phyloP scores from a whole-genome alignment of 1,284 basidiomycete species.

The Microbotryum violaceum region DNA sequence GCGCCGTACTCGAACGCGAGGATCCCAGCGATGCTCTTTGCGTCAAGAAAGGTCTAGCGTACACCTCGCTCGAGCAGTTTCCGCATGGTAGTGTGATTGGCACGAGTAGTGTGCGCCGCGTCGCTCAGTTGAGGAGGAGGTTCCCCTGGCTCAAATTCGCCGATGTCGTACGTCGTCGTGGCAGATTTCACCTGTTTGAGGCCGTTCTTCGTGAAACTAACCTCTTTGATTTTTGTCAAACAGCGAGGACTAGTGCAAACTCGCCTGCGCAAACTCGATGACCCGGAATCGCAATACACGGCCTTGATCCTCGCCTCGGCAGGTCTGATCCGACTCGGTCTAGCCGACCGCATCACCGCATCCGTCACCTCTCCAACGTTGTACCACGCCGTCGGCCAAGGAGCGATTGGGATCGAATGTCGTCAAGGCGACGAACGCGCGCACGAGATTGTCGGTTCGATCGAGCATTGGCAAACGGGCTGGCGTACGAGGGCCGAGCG shows the following conservation, averaged over 20 bases:
- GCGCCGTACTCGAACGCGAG: constrained; percentile 77
- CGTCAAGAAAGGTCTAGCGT: constrained; percentile 67
- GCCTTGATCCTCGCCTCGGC: constrained; percentile 91
- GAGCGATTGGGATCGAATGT: constrained; percentile 82
- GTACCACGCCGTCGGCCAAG: constrained; percentile 88
- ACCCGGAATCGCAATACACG: constrained; percentile 68
- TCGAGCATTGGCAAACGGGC: constrained; percentile 52
- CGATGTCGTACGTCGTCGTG: constrained; percentile 61
- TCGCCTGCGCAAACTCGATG: constrained; percentile 84
- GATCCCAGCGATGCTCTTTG: constrained; percentile 85
- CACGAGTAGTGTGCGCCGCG: constrained; percentile 84
- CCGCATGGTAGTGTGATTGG: constrained; percentile 85
- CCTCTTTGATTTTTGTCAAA: constrained; percentile 40
- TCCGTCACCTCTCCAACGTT: constrained; percentile 66
- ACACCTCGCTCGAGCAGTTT: constrained; percentile 71
- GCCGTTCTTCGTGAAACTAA: not conserved
- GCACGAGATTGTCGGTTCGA: constrained; percentile 54
- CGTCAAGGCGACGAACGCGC: constrained; percentile 60
- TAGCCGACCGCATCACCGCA: constrained; percentile 60
- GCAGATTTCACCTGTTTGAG: not conserved
- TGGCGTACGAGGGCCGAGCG: constrained; percentile 77
- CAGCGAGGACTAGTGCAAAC: constrained; percentile 50
- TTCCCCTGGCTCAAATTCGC: constrained; percentile 75
- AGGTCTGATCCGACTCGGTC: constrained; percentile 74
- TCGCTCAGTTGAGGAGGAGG: constrained; percentile 77